Base-by-base conservation (phyloP, 2,329 filamentous ascomycete genomes). In the Knufia fluminis region DNA sequence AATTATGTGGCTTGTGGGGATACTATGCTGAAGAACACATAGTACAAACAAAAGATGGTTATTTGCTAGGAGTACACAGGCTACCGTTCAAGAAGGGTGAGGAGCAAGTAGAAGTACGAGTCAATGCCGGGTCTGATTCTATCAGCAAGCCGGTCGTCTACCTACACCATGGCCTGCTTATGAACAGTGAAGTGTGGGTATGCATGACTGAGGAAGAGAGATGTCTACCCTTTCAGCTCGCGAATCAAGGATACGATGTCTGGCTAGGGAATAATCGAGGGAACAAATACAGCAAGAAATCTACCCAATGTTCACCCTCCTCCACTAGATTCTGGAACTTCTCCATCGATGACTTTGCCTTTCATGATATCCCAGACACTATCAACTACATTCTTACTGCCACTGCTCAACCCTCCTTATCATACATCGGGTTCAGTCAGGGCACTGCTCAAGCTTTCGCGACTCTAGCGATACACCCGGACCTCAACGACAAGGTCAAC, bases 121-220 rank as follows among this genome's bases (percentile, higher is more conserved):
- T 95, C 60, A 96, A 96, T 63, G 85, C 85, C 0, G 71, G 74
- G 0, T 74, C 75, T 1, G 74, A 76, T 31, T 83, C 82, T 60
- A 59, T 85, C 23, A 77, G 77, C 67, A 96, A 96, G 71, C 85
- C 83, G 59, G 86, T 97, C 43, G 82, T 92, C 4, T 98, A 97
- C 65, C 72, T 98, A 55, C 92, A 98, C 62, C 92, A 98, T 67
- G 92, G 91, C 7, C 76, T 98, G 51, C 78, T 98, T 62, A 98
- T 98, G 92, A 97, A 96, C 68, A 95, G 89, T 60, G 92, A 98
- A 67, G 91, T 98, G 28, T 98, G 92, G 92, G 87, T 97, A 7
- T 94, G 88, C 62, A 71, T 91, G 63, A 94, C 91, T 0, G 86
- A 96, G 57, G 82, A 83, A 58, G 78, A 94, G 66, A 79, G 90